Evolutionary conservation across 2,329 filamentous ascomycete species (phyloP).

Genomic region (Aspergillus novofumigatus): DNA sequence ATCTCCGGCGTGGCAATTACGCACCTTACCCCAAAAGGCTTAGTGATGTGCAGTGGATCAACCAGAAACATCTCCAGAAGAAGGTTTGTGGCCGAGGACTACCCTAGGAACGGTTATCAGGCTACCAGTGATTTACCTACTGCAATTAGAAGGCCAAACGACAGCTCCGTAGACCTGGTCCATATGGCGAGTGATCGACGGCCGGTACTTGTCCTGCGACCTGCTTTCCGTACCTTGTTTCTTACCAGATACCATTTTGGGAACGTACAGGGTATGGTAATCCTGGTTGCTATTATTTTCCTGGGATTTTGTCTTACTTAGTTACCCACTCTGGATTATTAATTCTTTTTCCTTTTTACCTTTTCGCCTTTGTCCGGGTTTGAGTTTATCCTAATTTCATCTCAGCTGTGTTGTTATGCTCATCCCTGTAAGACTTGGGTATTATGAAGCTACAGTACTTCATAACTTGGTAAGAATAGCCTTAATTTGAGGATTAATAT

Average conservation of each 20-base stretch:
- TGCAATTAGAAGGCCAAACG: slow-evolving; percentile 11
- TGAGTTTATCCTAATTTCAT: slow-evolving; percentile 1
- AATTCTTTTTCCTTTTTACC: not conserved
- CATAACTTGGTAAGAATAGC: not conserved
- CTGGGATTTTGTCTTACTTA: not conserved
- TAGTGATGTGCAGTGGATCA: slow-evolving; percentile 10
- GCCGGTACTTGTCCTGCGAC: not conserved
- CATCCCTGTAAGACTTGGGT: not conserved
- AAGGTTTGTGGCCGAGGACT: slow-evolving; percentile 6
- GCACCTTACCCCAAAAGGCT: slow-evolving; percentile 6
- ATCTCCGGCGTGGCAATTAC: slow-evolving; percentile 17
- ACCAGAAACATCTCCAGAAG: slow-evolving; percentile 11
- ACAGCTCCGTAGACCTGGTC: not conserved
- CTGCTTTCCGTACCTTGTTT: slow-evolving; percentile 1
- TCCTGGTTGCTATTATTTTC: not conserved
- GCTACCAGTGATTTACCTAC: slow-evolving; percentile 4
- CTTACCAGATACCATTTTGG: slow-evolving; percentile 10
- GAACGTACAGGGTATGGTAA: not conserved
- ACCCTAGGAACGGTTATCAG: not conserved
- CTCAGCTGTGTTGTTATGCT: not conserved
- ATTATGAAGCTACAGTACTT: not conserved
- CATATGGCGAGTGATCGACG: slow-evolving; percentile 1
- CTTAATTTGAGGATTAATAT: not conserved
- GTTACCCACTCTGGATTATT: slow-evolving; percentile 1
- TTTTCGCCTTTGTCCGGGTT: not conserved